Conservation (phyloP, 164 flowering plant genomes). For the Warburgia ugandensis region DNA sequence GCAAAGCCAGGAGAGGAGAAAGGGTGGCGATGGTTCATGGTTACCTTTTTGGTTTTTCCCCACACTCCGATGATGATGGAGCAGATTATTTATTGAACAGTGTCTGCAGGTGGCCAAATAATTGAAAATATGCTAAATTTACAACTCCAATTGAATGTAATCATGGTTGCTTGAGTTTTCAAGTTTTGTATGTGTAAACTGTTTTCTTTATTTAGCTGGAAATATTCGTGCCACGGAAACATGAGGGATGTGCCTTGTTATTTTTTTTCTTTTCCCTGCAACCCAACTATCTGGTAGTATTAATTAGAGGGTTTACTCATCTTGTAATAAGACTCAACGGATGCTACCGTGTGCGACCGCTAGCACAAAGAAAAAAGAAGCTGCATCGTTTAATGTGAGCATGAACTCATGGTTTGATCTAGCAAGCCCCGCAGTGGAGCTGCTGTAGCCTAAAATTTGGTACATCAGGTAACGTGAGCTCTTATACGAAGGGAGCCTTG, state of each 20-base stretch:
- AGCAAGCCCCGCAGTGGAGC: too few species aligned
- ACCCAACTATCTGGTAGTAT: too few species aligned
- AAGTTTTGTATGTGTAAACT: neutral
- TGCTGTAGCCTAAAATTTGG: too few species aligned
- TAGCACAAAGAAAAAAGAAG: too few species aligned
- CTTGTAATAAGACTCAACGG: too few species aligned
- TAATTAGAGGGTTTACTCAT: too few species aligned
- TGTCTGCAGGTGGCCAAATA: neutral
- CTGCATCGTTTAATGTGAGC: too few species aligned
- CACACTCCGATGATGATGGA: conserved; percentile 1
- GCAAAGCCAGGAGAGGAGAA: conserved; percentile 12
- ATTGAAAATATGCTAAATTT: neutral
- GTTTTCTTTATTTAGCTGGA: neutral
- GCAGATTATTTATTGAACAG: conserved; percentile 3
- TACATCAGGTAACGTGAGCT: too few species aligned
- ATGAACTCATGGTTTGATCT: too few species aligned
- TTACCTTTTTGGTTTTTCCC: conserved; percentile 11
- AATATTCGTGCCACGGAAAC: neutral
- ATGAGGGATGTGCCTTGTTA: neutral
- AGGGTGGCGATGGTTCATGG: conserved; percentile 3
- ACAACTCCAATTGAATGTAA: conserved; percentile 2
- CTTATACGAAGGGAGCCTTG: too few species aligned
- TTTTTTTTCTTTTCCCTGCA: too few species aligned
- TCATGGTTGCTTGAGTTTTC: neutral
- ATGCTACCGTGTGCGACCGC: too few species aligned